Base-by-base conservation (phyloP, 129 eudicot genomes). In the Tanacetum coccineum region DNA sequence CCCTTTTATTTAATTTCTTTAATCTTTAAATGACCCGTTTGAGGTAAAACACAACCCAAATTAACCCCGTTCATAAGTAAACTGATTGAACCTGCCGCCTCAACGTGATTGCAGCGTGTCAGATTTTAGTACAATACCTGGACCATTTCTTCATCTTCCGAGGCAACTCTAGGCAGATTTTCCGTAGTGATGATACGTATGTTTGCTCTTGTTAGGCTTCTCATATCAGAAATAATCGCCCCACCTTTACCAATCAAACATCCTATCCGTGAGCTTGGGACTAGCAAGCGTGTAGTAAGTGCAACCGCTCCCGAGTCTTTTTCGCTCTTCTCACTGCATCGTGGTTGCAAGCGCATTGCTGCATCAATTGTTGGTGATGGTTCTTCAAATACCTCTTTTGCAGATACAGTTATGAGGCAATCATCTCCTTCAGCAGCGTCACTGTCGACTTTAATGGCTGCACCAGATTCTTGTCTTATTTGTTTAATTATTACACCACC, bases 181-280 rank as follows among this genome's bases (percentile, higher is more conserved):
- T 58, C 63, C 42, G 12, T 5, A 3, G 81, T 89, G 53, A 64
- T 87, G 80, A 30, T 85, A 46, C 40, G 97, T 39, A 85, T 87
- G 62, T 77, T 87, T 58, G 96, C 96, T 70, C 95, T 83, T 0
- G 97, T 85, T 58, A 74, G 21, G 50, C 61, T 88, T 71, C 97
- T 83, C 87, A 91, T 91, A 74, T 91, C 97, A 28, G 83, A 81
- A 53, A 85, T 78, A 32, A 91, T 85, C n/a, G 94, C 65, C 11
- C 97, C 97, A 15, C 97, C 96, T 87, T 82, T 91, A 49, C 95
- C 97, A 47, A 91, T 85, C 21, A 91, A 79, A 59, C 97, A 91
- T 50, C 97, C 97, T 59, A 91, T 83, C 56, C 83, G 77, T n/a
- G 94, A 85, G 73, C 96, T 78, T 7, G 88, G 87, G 4, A 91